Percentiles rank a stretch among this genome's conserved stretches.
Evolutionary conservation across 176 grass and related monocot genomes (phyloP).

Genomic region (Lolium rigidum): DNA sequence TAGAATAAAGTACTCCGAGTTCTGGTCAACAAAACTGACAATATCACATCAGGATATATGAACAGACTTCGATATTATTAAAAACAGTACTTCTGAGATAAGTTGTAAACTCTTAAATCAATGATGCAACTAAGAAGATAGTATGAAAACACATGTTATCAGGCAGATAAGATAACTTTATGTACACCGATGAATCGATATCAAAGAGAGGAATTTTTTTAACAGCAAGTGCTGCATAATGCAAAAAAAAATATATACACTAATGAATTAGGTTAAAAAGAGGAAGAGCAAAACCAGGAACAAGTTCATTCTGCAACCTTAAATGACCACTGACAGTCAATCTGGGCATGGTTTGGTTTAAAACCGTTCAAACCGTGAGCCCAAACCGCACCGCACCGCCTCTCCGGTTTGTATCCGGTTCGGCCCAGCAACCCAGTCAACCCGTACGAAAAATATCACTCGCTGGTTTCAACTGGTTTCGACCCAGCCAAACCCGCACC

Average conservation of each 20-base stretch:
- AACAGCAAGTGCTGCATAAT: background rate
- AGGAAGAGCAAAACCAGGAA: too few relatives aligned
- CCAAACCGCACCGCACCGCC: too few relatives aligned
- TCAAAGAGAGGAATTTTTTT: background rate
- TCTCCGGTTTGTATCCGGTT: too few relatives aligned
- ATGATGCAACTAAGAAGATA: background rate
- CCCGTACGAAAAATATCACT: too few relatives aligned
- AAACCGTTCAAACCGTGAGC: too few relatives aligned
- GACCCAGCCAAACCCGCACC: too few relatives aligned
- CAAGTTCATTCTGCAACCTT: background rate
- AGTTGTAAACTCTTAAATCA: background rate
- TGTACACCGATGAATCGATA: background rate
- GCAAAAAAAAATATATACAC: background rate
- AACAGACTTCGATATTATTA: background rate
- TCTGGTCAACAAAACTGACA: too few relatives aligned
- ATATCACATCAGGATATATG: too few relatives aligned
- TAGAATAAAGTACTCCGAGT: too few relatives aligned
- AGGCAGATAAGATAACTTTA: conserved; percentile 2
- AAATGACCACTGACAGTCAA: background rate
- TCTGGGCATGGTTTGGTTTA: too few relatives aligned
- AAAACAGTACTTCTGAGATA: background rate
- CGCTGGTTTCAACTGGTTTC: too few relatives aligned
- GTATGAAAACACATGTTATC: background rate
- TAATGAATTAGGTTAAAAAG: conserved; percentile 8
- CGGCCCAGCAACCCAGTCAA: too few relatives aligned